Percentiles rank a stretch among this genome's conserved stretches.
Conservation (phyloP, 164 flowering plant species). For the Cinnamomum micranthum region DNA sequence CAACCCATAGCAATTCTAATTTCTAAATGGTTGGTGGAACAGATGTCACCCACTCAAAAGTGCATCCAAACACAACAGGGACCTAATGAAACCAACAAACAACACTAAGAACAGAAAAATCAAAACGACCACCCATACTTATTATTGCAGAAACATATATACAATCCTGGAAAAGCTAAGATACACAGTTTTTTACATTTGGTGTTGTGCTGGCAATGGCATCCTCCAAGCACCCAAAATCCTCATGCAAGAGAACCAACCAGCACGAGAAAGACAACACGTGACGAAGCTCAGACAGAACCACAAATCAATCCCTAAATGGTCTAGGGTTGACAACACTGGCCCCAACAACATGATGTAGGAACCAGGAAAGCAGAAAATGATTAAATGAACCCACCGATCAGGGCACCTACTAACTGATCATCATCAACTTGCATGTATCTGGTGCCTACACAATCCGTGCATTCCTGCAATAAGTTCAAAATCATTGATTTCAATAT, state of each 20-base stretch:
- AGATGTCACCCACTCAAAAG: too few relatives aligned
- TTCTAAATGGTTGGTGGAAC: too few relatives aligned
- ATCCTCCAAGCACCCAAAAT: neutral
- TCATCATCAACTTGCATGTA: neutral
- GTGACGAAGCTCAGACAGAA: neutral
- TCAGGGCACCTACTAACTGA: neutral
- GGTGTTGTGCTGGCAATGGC: neutral
- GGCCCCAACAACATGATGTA: neutral
- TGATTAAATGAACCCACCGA: neutral
- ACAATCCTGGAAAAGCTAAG: neutral
- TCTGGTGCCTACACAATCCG: neutral
- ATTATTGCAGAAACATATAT: constrained; percentile 1
- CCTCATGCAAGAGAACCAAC: neutral
- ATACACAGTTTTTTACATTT: neutral
- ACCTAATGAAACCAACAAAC: too few relatives aligned
- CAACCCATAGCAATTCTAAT: too few relatives aligned
- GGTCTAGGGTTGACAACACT: neutral
- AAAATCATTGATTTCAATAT: neutral
- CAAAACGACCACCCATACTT: neutral
- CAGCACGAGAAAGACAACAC: neutral
- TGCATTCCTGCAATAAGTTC: neutral
- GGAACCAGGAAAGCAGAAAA: neutral
- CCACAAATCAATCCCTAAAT: constrained; percentile 1
- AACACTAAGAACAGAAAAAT: too few relatives aligned
- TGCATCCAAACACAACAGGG: too few relatives aligned